Base-by-base conservation (phyloP, 2,329 filamentous ascomycete species). In the Talaromyces sp. region DNA sequence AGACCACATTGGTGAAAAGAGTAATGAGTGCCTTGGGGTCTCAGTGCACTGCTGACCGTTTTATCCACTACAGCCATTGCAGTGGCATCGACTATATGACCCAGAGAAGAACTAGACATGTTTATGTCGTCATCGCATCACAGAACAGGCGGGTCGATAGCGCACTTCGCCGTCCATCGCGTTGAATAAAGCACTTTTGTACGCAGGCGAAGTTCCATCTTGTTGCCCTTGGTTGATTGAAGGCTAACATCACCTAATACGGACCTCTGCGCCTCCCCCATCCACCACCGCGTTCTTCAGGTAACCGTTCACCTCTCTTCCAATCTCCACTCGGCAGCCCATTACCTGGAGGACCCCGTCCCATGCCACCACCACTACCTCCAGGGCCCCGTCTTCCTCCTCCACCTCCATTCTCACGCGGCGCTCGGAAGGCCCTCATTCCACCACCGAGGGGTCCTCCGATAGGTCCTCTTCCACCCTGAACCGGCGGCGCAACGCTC, bases 401-500 rank as follows among this genome's bases (percentile, higher is more conserved):
- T 1, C 75, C 67, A 9, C 78, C 77, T 14, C 79, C 80, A 68
- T 78, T 78, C 62, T 83, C 80, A 56, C 80, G 75, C 16, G 69
- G 69, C 28, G 61, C 37, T 28, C 68, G 64, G 68, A 75, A 77
- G 58, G 71, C 77, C 63, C 73, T 73, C 75, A 76, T 79, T 2
- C 74, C 72, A 50, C 75, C 71, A 14, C 77, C 78, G 31, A 77
- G 71, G 40, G 55, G 77, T 69, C 78, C 67, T 16, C 75, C 78
- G n/a, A 80, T 76, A 1, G 79, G 78, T 58, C 76, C 75, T 37
- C 79, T 76, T 11, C 68, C 60, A 31, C 82, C 80, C 23, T 79
- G 79, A 12, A 83, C 80, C n/a, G 79, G 69, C 40, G 89, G 86
- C 48, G 88, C 87, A 42, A 96, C 87, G 35, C 84, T 85, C 0